Base-by-base conservation (phyloP, 208 protist species). In the Herpetomonas tarakana region DNA sequence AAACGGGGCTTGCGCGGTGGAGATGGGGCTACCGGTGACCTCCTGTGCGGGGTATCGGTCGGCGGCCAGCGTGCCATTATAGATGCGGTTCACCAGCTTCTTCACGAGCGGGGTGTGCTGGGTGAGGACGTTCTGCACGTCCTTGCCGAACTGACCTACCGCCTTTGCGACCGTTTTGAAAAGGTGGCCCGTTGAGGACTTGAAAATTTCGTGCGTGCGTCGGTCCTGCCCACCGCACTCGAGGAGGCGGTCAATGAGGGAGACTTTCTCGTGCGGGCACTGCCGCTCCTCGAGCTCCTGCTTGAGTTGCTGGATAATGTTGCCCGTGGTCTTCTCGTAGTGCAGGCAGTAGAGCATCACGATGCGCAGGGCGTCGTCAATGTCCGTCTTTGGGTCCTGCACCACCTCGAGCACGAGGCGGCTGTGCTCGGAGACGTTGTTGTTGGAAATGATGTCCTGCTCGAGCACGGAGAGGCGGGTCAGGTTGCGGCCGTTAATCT, bases 41-140 rank as follows among this genome's bases (percentile, higher is more conserved):
- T 83, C 74, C 65, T 83, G 64, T 31, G 82, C 74, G 1, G 83
- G 76, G 57, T 93, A 95, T 9, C 73, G 63, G 21, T 91, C 74
- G n/a, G 62, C 71, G 26, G 78, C 75, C 19, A 95, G 74, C 4
- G 83, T 85, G 30, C 86, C 89, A 64, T 93, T 91, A 66, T 91
- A 92, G 27, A 74, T 62, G 35, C 83, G 79, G 68, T 93, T 93
- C 28, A 99, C 69, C 1, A 97, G 67, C 30, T 94, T 90, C 41
- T 81, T 81, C 26, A 99, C 61, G 39, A 92, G 65, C 31, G 98
- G 97, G 52, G 86, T 82, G 69, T 99, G 97, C 78, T 98, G 95
- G 25, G 97, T 99, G 65, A 98, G 97, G 3, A 99, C 92, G 53
- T 98, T 99, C 62, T 98, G 81, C 24, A 98, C 86, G 58, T 97